Evolutionary conservation across 1,139 yeast species (phyloP).

Genomic region (Kodamaea sp.): DNA sequence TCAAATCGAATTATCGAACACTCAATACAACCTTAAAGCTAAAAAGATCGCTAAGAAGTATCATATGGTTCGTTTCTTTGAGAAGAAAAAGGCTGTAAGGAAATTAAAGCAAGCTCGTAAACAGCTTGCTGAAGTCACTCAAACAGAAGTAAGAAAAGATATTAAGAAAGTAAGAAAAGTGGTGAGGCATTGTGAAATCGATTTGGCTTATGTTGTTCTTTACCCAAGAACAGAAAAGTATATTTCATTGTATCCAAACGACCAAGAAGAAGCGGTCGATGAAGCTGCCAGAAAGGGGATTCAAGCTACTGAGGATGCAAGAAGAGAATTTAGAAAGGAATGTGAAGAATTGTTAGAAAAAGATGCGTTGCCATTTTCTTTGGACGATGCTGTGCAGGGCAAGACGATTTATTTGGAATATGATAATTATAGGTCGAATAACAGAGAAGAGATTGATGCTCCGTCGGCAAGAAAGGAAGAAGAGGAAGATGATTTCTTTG

Average conservation of each 20-base stretch:
- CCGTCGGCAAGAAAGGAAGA: conserved; percentile 26
- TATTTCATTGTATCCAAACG: conserved; percentile 66
- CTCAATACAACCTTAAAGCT: conserved; percentile 48
- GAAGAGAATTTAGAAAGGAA: conserved; percentile 47
- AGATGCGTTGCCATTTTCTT: conserved; percentile 51
- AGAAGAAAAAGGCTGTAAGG: conserved; percentile 80
- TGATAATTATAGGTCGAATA: conserved; percentile 12
- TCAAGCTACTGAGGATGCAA: conserved; percentile 46
- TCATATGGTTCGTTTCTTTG: conserved; percentile 93
- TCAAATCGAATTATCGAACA: conserved; percentile 58
- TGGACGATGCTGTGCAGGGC: conserved; percentile 57
- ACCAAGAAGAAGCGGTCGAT: conserved; percentile 24
- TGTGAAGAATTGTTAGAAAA: conserved; percentile 50
- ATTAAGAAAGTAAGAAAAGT: conserved; percentile 50
- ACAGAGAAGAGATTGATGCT: conserved; percentile 39
- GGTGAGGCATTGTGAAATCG: conserved; percentile 59
- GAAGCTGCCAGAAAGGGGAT: conserved; percentile 43
- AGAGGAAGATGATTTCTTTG: conserved; percentile 46
- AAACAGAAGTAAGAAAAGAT: conserved; percentile 47
- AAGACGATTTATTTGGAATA: conserved; percentile 27
- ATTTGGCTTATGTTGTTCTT: conserved; percentile 69
- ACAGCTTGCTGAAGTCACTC: conserved; percentile 36
- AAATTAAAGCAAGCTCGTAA: conserved; percentile 63
- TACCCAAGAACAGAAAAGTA: conserved; percentile 83
- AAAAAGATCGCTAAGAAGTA: conserved; percentile 70